A percentile compares a stretch with the other conserved stretches of the same genome.
phyloP scores from a whole-genome alignment of 2,329 filamentous ascomycete species.

The Rutstroemia sydowiana region DNA sequence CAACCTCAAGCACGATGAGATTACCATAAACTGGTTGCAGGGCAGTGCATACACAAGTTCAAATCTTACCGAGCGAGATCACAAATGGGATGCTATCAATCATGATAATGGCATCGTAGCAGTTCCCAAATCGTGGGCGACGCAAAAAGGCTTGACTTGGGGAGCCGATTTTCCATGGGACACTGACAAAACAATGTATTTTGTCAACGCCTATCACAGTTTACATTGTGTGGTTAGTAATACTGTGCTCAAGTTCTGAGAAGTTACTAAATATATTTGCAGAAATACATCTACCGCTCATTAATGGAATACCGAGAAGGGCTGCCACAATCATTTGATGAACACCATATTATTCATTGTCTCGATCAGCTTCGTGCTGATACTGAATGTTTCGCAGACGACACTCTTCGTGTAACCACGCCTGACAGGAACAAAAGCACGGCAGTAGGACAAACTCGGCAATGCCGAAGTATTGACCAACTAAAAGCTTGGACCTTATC shows the following conservation, averaged over 20 bases:
- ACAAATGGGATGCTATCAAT: not conserved
- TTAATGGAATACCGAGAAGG: not conserved
- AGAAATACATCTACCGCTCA: not conserved
- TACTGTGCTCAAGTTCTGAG: not conserved
- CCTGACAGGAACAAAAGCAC: not conserved
- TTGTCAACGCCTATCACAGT: not conserved
- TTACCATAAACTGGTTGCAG: not conserved
- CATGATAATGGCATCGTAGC: not conserved
- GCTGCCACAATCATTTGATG: not conserved
- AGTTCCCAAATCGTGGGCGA: not conserved
- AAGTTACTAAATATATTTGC: not conserved
- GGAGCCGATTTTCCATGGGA: not conserved
- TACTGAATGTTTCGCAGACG: slow-evolving; percentile 4
- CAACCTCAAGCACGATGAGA: not conserved
- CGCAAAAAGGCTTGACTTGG: not conserved
- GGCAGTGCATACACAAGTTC: not conserved
- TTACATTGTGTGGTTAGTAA: slow-evolving; percentile 2
- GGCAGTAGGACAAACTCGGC: not conserved
- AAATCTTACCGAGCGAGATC: not conserved
- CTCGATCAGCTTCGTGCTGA: slow-evolving; percentile 4
- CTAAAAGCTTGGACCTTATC: not conserved
- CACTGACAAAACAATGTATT: not conserved
- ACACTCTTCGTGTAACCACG: not conserved
- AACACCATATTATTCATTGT: slow-evolving; percentile 3
- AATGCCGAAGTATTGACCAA: not conserved